phyloP scores from a whole-genome alignment of 2,329 filamentous ascomycete genomes.

The Ophiostoma tasmaniense region DNA sequence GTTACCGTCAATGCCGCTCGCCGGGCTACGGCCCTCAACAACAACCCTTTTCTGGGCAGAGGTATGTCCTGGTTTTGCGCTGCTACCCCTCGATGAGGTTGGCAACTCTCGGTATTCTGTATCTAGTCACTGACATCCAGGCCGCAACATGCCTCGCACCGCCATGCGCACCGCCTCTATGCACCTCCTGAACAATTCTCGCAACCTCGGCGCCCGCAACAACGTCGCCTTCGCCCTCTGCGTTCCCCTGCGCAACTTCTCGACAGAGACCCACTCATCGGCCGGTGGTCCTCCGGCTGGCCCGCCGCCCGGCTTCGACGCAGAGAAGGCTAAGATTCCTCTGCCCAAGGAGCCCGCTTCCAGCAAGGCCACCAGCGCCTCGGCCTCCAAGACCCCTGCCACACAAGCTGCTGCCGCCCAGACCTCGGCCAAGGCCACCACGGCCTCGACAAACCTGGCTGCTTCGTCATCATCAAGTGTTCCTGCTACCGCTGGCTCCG shows the following conservation, averaged over 20 bases:
- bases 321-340: constrained; percentile 82
- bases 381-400: constrained; percentile 24
- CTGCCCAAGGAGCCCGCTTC: constrained; percentile 47
- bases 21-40: constrained; percentile 40
- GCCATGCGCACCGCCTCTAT: constrained; percentile 40
- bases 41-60: constrained; percentile 44
- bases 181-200: constrained; percentile 39
- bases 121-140: constrained; percentile 25
- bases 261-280: constrained; percentile 51
- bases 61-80: constrained; percentile 27
- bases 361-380: constrained; percentile 22
- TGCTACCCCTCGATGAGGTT: constrained; percentile 1
- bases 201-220: constrained; percentile 37
- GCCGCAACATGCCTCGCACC: constrained; percentile 38
- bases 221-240: constrained; percentile 47
- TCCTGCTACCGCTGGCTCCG: constrained; percentile 11
- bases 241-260: constrained; percentile 47
- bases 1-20: constrained; percentile 48
- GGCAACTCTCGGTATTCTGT: not conserved
- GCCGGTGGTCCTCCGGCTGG: constrained; percentile 41
- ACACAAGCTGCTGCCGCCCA: not conserved
- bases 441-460: constrained; percentile 2
- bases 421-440: not conserved
- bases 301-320: constrained; percentile 83
- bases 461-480: constrained; percentile 6